Evolutionary conservation across 768 basidiomycete species (phyloP).

Genomic region (Russula olivacea): DNA sequence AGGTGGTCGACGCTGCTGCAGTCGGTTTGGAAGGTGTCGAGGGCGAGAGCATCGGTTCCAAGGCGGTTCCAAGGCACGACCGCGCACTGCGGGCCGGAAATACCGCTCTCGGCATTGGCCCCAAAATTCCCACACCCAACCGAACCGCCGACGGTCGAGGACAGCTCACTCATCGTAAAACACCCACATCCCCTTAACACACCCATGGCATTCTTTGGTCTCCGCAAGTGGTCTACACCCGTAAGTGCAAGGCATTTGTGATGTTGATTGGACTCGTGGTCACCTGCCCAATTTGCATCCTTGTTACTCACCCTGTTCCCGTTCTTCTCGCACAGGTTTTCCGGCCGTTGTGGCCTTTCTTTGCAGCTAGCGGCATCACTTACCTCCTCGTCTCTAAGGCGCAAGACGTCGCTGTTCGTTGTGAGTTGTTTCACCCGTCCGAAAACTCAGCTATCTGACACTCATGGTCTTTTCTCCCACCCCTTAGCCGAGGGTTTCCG

Average conservation of each 20-base stretch:
- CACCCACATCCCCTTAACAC: background rate
- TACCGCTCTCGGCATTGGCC: conserved; percentile 2
- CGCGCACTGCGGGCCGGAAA: conserved; percentile 5
- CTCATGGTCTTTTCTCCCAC: background rate
- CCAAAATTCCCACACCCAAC: conserved; percentile 13
- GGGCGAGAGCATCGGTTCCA: conserved; percentile 4
- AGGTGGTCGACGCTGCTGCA: conserved; percentile 4
- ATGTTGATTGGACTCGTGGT: conserved; percentile 8
- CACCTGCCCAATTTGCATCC: background rate
- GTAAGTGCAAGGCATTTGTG: conserved; percentile 37
- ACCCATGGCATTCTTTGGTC: conserved; percentile 66
- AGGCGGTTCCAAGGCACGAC: background rate
- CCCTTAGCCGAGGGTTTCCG: conserved; percentile 56
- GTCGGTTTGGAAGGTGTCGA: conserved; percentile 7
- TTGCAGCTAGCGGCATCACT: conserved; percentile 57
- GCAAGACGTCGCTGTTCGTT: conserved; percentile 63
- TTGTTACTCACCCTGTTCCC: conserved; percentile 1
- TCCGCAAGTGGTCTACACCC: conserved; percentile 77
- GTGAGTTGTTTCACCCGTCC: conserved; percentile 42
- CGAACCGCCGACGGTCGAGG: background rate
- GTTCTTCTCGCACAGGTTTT: conserved; percentile 42
- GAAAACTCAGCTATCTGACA: conserved; percentile 2
- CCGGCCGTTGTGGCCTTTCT: conserved; percentile 78
- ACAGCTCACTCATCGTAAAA: background rate
- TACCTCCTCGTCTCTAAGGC: conserved; percentile 60